phyloP scores from a whole-genome alignment of 306 rosid species.

The Lablab purpureus region DNA sequence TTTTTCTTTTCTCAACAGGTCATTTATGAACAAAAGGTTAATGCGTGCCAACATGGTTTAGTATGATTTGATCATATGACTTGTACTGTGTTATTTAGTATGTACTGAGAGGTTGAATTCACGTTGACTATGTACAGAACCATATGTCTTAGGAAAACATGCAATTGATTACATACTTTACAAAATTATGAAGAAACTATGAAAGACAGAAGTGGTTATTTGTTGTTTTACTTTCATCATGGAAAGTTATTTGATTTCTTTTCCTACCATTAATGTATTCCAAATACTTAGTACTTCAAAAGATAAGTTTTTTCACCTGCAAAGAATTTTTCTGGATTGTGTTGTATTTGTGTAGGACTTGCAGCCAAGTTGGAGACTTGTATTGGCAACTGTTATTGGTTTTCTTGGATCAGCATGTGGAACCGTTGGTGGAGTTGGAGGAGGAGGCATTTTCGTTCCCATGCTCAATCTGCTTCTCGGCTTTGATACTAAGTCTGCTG shows the following conservation, averaged over 20 bases:
- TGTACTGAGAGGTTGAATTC: not conserved
- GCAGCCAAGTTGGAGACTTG: constrained; percentile 72
- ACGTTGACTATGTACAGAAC: not conserved
- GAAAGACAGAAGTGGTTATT: no score
- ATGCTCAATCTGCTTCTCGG: constrained; percentile 91
- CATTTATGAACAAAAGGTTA: not conserved
- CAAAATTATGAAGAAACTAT: not conserved
- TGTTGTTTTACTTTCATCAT: no score
- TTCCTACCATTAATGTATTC: not conserved
- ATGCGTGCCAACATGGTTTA: not conserved
- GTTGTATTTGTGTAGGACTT: constrained; percentile 61
- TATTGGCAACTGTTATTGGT: constrained; percentile 77
- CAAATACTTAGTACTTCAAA: no score
- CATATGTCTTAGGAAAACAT: not conserved
- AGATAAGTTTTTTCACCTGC: not conserved
- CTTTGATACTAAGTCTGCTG: constrained; percentile 91
- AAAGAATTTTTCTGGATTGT: not conserved
- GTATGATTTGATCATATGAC: not conserved
- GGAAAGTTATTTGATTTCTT: no score
- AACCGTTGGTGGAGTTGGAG: constrained; percentile 97
- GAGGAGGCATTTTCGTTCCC: constrained; percentile 97
- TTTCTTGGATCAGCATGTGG: constrained; percentile 94
- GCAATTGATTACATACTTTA: no score
- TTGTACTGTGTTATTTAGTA: no score
- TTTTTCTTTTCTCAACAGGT: not conserved